A percentile compares a stretch with the other conserved stretches of the same genome.
Evolutionary conservation across 2,329 filamentous ascomycete species (phyloP).

Genomic region (Myriosclerotinia duriaeana): DNA sequence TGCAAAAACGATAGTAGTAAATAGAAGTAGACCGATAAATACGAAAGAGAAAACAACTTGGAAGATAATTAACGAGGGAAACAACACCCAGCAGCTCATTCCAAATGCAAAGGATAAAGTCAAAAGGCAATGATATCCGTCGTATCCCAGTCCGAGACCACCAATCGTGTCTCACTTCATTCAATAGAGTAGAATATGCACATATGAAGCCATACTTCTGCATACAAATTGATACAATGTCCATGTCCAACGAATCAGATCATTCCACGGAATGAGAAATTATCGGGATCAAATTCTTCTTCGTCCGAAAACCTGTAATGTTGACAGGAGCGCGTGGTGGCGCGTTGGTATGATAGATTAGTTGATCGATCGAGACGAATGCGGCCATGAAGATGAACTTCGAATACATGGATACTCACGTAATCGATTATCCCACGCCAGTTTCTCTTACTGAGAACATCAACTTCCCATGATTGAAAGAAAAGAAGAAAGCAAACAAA

Average conservation of each 20-base stretch:
- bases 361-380: neutral
- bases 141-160: neutral
- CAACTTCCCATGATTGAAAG: neutral
- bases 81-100: neutral
- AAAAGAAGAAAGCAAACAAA: constrained; percentile 14
- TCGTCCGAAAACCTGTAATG: constrained; percentile 4
- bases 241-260: neutral
- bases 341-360: neutral
- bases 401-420: neutral
- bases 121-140: constrained; percentile 2
- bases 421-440: neutral
- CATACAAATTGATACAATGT: neutral
- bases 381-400: neutral
- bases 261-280: neutral
- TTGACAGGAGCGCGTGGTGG: neutral
- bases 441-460: neutral
- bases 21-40: neutral
- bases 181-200: neutral
- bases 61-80: neutral
- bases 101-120: constrained; percentile 19
- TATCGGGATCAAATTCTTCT: neutral
- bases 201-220: neutral
- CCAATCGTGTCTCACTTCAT: neutral
- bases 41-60: neutral
- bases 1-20: neutral